Evolutionary conservation across 1,284 basidiomycete genomes (phyloP).

Genomic region (Marasmius tenuissimus): DNA sequence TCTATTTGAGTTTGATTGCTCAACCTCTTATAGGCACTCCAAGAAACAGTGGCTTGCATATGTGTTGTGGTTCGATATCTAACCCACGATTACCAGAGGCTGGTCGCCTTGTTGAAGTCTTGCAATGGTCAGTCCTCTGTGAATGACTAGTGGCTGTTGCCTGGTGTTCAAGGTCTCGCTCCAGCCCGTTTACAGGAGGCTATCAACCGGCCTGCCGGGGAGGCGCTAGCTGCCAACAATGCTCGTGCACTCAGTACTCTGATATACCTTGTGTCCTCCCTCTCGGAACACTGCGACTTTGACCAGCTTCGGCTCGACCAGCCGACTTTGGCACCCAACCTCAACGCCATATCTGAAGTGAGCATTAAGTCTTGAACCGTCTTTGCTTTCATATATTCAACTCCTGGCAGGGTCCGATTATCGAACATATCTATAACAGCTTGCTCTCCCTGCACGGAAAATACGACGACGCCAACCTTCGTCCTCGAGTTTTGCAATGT

Average conservation of each 20-base stretch:
- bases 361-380: constrained; percentile 8
- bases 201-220: constrained; percentile 35
- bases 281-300: constrained; percentile 89
- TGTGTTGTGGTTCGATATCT: constrained; percentile 83
- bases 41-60: constrained; percentile 91
- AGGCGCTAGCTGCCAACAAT: constrained; percentile 34
- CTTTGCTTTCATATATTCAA: constrained; percentile 5
- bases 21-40: constrained; percentile 57
- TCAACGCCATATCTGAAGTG: constrained; percentile 64
- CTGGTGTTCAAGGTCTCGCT: constrained; percentile 20
- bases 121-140: constrained; percentile 65
- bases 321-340: constrained; percentile 56
- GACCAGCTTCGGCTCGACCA: constrained; percentile 70
- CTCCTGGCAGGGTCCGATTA: constrained; percentile 60
- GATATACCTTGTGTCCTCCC: constrained; percentile 79
- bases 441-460: constrained; percentile 74
- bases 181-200: constrained; percentile 57
- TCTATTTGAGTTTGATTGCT: neutral
- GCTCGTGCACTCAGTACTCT: constrained; percentile 55
- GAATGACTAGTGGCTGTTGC: neutral
- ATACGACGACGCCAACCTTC: constrained; percentile 51
- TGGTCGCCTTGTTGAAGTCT: constrained; percentile 79
- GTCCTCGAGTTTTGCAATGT: constrained; percentile 74
- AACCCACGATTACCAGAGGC: constrained; percentile 80
- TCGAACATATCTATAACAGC: constrained; percentile 78